These are phyloP conservation scores for Solanum pimpinellifolium DNA, from an alignment of 257 asterid genomes.

Conservation along the genomic window DNA sequence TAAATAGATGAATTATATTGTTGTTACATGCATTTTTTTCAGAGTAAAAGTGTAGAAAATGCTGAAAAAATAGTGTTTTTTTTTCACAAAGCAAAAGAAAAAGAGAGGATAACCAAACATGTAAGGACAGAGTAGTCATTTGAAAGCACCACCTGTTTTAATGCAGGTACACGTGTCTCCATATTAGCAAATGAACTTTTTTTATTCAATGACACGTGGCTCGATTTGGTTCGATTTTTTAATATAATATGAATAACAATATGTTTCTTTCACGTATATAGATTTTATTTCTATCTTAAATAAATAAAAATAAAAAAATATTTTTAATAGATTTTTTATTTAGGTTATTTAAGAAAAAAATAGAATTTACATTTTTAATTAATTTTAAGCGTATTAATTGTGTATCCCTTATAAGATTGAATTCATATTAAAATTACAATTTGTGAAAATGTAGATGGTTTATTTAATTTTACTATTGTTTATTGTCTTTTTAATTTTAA, in stretches of 20 bases:
- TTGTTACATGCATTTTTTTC: background rate
- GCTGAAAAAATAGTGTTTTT: background rate
- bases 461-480: too few relatives aligned
- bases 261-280: background rate
- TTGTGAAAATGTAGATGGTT: too few relatives aligned
- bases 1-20: background rate
- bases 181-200: background rate
- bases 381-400: too few relatives aligned
- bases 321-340: too few relatives aligned
- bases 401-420: too few relatives aligned
- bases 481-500: too few relatives aligned
- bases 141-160: background rate
- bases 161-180: background rate
- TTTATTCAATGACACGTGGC: background rate
- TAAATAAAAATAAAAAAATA: too few relatives aligned
- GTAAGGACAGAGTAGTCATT: background rate
- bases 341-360: background rate
- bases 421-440: too few relatives aligned
- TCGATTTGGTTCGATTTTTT: background rate
- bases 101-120: background rate
- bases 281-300: too few relatives aligned
- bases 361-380: background rate
- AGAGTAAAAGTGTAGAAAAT: background rate
- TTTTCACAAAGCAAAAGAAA: background rate
- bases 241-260: too few relatives aligned